These are phyloP conservation scores for Diaporthe longicolla DNA, from an alignment of 2,329 filamentous ascomycete species.

Conservation along the genomic window DNA sequence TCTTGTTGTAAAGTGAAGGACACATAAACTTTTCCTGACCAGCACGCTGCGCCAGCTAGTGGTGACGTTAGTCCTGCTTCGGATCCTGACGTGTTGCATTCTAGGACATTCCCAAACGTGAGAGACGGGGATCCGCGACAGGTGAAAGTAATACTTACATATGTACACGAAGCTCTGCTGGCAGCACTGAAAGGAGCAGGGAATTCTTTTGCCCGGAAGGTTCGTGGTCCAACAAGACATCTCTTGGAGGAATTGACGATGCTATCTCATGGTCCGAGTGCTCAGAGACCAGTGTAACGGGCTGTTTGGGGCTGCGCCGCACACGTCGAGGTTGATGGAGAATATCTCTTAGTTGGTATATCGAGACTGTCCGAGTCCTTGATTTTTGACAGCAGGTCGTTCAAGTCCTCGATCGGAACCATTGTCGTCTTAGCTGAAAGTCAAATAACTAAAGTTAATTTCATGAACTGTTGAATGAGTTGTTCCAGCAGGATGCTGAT, in stretches of 20 bases:
- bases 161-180: too few species aligned
- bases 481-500: too few species aligned
- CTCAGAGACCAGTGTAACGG: background rate
- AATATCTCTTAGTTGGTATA: background rate
- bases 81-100: too few species aligned
- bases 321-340: background rate
- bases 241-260: background rate
- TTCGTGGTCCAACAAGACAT: too few species aligned
- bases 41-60: too few species aligned
- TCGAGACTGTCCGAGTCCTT: too few species aligned
- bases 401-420: background rate
- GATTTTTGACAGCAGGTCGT: background rate
- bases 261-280: background rate
- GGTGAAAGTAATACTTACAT: too few species aligned
- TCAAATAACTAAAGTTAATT: background rate
- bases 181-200: background rate
- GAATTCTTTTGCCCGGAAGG: background rate
- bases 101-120: too few species aligned
- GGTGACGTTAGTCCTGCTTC: too few species aligned
- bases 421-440: background rate
- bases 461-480: background rate
- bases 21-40: too few species aligned
- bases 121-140: too few species aligned
- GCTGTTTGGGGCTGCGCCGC: background rate
- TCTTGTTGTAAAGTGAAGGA: too few species aligned